Evolutionary conservation across 148 eudicot species (phyloP), one percentile per base, ranked within the genome.

Genomic region (Diospyros kaki): DNA sequence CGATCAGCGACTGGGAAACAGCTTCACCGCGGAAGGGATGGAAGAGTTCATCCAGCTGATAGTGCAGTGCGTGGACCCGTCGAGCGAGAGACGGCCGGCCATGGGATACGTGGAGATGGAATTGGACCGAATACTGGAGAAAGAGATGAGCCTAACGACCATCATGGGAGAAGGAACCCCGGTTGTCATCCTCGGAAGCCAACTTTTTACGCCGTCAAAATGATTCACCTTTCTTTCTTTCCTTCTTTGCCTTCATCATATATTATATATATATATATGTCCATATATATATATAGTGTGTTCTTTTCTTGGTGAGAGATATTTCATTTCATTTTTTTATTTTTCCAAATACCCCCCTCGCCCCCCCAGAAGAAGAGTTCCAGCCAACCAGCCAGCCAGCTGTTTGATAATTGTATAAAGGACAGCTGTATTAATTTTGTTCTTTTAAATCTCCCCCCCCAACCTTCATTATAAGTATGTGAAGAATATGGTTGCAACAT

Each of bases 81-180:
- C 97, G 4, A 87, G 89, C 56, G 98, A 94, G 75, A 87, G 90
- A 62, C 78, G 98, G 45, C 90, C 92, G 2, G 76, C 84, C 39
- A 87, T 94, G 86, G 87, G 86, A 79, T 71, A 74, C 73, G 90
- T 87, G 64, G 97, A 85, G 4, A 76, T 79, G 12, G 98, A 94
- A 77, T 91, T 92, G 42, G 98, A 94, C 74, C 91, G 91, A 51
- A 89, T 94, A 83, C 91, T 94, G 58, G 97, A 92, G 76, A 92
- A 92, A 81, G 98, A 94, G 83, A 94, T 94, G 98, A 92, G 83
- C 78, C 84, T 90, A 83, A 94, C 97, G 28, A 92, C 97, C 66
- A 91, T 94, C 70, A 89, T 84, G 92, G 97, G 97, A 65, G 98
- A 94, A 89, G 96, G 92, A 74, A 90, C 97, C 80, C 98, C 98